Conservation (phyloP, 331 rosid species). For the Arachis monticola region DNA sequence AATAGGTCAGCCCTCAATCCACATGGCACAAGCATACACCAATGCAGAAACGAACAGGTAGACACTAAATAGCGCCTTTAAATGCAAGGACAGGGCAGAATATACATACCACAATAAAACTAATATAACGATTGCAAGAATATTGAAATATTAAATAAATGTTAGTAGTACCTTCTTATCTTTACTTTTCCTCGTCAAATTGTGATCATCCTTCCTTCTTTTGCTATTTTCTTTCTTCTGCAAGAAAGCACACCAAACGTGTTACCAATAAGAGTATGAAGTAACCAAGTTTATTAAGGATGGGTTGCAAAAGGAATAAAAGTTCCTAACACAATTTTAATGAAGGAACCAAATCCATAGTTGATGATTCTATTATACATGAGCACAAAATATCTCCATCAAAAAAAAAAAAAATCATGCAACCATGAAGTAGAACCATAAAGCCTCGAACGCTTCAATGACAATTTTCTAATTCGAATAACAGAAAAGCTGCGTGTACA, state of each 20-base stretch:
- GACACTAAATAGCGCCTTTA: slow-evolving; percentile 18
- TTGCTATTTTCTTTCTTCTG: slow-evolving; percentile 98
- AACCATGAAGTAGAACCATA: slow-evolving; percentile 14
- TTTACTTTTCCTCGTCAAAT: slow-evolving; percentile 74
- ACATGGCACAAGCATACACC: slow-evolving; percentile 26
- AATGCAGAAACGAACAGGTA: slow-evolving; percentile 23
- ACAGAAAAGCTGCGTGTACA: too few relatives aligned
- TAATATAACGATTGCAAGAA: not conserved
- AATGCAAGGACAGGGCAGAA: slow-evolving; percentile 18
- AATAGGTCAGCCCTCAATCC: slow-evolving; percentile 12
- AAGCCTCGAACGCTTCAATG: slow-evolving; percentile 15
- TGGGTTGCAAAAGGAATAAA: slow-evolving; percentile 1
- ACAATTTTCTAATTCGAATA: slow-evolving; percentile 18
- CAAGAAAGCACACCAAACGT: slow-evolving; percentile 35
- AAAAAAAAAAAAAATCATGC: slow-evolving; percentile 26
- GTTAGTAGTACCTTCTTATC: slow-evolving; percentile 78
- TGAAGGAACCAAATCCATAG: slow-evolving; percentile 4
- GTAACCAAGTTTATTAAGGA: slow-evolving; percentile 7
- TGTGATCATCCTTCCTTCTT: slow-evolving; percentile 96
- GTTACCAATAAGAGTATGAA: slow-evolving; percentile 6
- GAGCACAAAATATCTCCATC: not conserved
- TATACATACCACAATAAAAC: not conserved
- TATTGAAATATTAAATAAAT: slow-evolving; percentile 4
- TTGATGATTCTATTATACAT: slow-evolving; percentile 12
- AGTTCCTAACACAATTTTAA: slow-evolving; percentile 28